Percentiles rank a stretch among this genome's conserved stretches.
These are phyloP conservation scores for Loxodes magnus DNA, from an alignment of 73 alveolate species.

Conservation along the genomic window DNA sequence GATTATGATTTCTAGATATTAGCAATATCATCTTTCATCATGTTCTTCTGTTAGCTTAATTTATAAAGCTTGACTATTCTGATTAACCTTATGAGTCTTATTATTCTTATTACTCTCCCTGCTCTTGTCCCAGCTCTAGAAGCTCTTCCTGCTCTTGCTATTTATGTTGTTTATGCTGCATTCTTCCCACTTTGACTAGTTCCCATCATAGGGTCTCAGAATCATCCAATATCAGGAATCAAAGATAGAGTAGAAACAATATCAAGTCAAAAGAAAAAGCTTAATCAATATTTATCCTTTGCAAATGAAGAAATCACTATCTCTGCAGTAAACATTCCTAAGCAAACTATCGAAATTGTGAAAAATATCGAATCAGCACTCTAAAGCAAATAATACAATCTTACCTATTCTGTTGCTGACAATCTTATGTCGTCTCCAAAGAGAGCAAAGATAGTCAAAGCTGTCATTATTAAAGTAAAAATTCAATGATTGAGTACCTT, in stretches of 20 bases:
- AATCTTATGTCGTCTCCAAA: slow-evolving; percentile 55
- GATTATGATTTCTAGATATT: too few species aligned
- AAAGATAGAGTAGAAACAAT: slow-evolving; percentile 31
- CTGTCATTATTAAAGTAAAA: slow-evolving; percentile 25
- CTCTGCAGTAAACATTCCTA: slow-evolving; percentile 22
- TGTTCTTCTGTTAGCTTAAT: too few species aligned
- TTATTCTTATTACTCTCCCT: slow-evolving; percentile 36
- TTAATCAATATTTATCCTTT: slow-evolving; percentile 20
- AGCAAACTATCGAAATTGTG: slow-evolving; percentile 17
- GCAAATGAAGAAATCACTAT: slow-evolving; percentile 15
- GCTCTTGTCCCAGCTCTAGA: slow-evolving; percentile 42
- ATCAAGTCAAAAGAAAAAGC: slow-evolving; percentile 43
- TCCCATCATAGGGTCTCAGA: slow-evolving; percentile 20
- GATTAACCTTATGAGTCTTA: slow-evolving; percentile 43
- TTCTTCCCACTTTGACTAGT: slow-evolving; percentile 23
- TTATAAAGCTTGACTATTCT: slow-evolving; percentile 45
- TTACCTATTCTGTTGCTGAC: slow-evolving; percentile 32
- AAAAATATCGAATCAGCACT: slow-evolving; percentile 24
- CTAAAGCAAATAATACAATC: slow-evolving; percentile 12
- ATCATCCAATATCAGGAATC: slow-evolving; percentile 35
- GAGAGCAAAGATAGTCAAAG: slow-evolving; percentile 42
- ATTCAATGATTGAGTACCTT: slow-evolving; percentile 8
- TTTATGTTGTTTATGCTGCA: slow-evolving; percentile 14
- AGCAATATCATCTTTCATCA: too few species aligned
- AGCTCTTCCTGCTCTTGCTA: slow-evolving; percentile 40